These are phyloP conservation scores for Fusarium sp. DNA, from an alignment of 2,329 filamentous ascomycete genomes.

Conservation along the genomic window DNA sequence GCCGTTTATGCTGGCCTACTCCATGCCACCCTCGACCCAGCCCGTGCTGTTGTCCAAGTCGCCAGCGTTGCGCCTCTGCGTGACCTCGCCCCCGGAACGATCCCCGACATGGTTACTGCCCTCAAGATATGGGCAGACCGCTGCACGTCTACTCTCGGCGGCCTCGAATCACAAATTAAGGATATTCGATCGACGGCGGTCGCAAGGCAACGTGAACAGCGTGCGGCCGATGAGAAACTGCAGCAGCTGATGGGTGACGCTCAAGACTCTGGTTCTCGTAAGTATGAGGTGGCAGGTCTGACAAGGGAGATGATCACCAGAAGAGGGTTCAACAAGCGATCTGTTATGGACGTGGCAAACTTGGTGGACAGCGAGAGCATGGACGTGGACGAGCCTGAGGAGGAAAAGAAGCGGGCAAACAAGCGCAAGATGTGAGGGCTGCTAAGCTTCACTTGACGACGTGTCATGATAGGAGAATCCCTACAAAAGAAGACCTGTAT, in stretches of 20 bases:
- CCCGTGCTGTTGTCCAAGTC: constrained; percentile 81
- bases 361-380: constrained; percentile 66
- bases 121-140: constrained; percentile 84
- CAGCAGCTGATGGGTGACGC: constrained; percentile 65
- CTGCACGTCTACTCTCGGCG: constrained; percentile 80
- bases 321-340: constrained; percentile 51
- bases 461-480: constrained; percentile 10
- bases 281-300: constrained; percentile 41
- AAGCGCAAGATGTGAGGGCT: constrained; percentile 66
- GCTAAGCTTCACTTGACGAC: neutral
- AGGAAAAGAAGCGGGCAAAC: constrained; percentile 66
- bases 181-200: constrained; percentile 74
- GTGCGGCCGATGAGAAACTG: constrained; percentile 64
- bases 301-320: constrained; percentile 47
- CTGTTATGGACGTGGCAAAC: constrained; percentile 61
- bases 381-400: constrained; percentile 70
- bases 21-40: constrained; percentile 86
- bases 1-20: constrained; percentile 91
- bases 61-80: constrained; percentile 88
- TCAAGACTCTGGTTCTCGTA: constrained; percentile 58
- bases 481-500: constrained; percentile 35
- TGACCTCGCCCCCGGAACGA: constrained; percentile 82
- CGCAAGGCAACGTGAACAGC: constrained; percentile 66
- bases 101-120: constrained; percentile 77
- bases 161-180: constrained; percentile 83